Percentiles rank a stretch among this genome's conserved stretches.
phyloP scores from a whole-genome alignment of 495 filamentous ascomycete genomes.

The Talaromyces proteolyticus region DNA sequence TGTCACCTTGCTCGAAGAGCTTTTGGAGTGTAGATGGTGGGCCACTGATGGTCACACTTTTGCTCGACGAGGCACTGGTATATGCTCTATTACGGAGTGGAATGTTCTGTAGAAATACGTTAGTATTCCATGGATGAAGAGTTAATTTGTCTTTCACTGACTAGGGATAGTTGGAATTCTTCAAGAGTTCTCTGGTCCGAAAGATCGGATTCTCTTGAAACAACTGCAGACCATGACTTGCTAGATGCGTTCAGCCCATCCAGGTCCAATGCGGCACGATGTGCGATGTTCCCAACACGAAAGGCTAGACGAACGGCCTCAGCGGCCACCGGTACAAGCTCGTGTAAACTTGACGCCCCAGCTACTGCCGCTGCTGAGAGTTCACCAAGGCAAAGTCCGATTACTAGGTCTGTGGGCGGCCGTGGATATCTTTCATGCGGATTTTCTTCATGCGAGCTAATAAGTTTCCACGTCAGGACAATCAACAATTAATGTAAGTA shows the following conservation, averaged over 20 bases:
- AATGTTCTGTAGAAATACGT: conserved; percentile 14
- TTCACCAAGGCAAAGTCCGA: conserved; percentile 28
- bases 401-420: background rate
- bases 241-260: background rate
- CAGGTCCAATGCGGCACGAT: background rate
- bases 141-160: background rate
- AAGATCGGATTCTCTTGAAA: background rate
- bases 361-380: conserved; percentile 25
- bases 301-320: conserved; percentile 26
- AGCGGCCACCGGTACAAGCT: conserved; percentile 18
- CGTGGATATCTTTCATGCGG: background rate
- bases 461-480: background rate
- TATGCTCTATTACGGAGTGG: background rate
- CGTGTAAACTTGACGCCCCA: conserved; percentile 15
- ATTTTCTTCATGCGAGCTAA: background rate
- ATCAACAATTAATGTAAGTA: background rate
- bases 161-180: background rate
- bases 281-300: conserved; percentile 15
- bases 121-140: background rate
- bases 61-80: background rate
- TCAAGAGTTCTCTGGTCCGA: background rate
- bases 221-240: background rate
- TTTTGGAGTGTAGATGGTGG: conserved; percentile 30
- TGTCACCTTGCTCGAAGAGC: conserved; percentile 13
- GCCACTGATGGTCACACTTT: conserved; percentile 29